Evolutionary conservation across 225 moss, liverwort and hornwort species (phyloP).

Genomic region (Thuidium tamariscinum): DNA sequence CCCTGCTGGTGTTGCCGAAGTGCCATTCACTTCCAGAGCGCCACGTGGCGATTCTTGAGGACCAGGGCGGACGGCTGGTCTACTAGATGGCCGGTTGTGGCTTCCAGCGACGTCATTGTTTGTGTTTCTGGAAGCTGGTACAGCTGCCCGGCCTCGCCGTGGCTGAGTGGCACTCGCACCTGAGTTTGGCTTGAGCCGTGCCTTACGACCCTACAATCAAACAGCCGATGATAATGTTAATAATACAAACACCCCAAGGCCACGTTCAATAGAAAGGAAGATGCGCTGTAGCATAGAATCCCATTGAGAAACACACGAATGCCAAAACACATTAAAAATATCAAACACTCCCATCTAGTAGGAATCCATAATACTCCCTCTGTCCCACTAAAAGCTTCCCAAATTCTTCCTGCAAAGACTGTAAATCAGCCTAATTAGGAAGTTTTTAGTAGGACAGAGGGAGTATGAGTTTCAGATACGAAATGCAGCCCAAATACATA

Average conservation of each 20-base stretch:
- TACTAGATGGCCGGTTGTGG: constrained; percentile 4
- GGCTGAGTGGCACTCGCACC: constrained; percentile 11
- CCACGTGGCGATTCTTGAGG: constrained; percentile 15
- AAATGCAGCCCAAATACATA: not conserved
- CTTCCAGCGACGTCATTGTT: not conserved
- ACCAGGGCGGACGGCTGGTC: not conserved
- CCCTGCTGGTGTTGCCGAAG: not conserved
- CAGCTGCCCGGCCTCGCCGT: constrained; percentile 19
- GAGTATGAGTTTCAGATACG: too few species aligned
- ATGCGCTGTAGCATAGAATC: not conserved
- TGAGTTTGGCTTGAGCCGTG: constrained; percentile 28
- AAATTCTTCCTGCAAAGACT: too few species aligned
- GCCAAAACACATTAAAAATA: not conserved
- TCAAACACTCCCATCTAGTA: not conserved
- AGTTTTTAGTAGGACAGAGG: too few species aligned
- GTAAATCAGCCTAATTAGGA: too few species aligned
- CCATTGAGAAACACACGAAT: not conserved
- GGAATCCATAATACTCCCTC: not conserved
- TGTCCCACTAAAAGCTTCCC: too few species aligned
- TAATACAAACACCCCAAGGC: not conserved
- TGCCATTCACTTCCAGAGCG: constrained; percentile 6
- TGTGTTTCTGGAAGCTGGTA: not conserved
- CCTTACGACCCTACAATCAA: constrained; percentile 30
- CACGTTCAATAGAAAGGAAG: not conserved
- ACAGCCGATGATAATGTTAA: not conserved